These are phyloP conservation scores for Stentor coeruleus DNA, from an alignment of 73 alveolate genomes.

Conservation along the genomic window DNA sequence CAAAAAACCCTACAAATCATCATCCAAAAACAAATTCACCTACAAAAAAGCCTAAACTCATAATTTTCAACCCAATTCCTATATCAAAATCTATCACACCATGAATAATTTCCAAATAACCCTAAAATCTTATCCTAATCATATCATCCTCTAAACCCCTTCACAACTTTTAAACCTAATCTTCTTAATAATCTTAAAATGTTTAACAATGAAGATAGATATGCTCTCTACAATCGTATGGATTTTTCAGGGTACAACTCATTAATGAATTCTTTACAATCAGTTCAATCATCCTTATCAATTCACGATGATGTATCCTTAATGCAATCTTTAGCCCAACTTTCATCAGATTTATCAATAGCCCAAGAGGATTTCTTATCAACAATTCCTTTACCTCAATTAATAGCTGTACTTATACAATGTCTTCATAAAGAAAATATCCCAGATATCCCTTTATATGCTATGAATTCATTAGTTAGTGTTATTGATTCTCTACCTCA, in stretches of 20 bases:
- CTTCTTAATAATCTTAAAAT: too few species aligned
- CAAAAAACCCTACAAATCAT: too few species aligned
- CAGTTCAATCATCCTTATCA: neutral
- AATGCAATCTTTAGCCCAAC: neutral
- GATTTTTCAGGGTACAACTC: neutral
- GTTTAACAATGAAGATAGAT: too few species aligned
- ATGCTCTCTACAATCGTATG: too few species aligned
- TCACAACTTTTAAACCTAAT: too few species aligned
- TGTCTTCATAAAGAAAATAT: slow-evolving; percentile 11
- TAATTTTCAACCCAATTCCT: too few species aligned
- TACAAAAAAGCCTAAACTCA: too few species aligned
- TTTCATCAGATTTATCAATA: slow-evolving; percentile 22
- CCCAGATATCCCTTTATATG: slow-evolving; percentile 23
- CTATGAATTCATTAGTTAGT: neutral
- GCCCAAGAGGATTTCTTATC: slow-evolving; percentile 19
- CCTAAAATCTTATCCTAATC: too few species aligned
- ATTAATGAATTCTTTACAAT: neutral
- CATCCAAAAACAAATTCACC: too few species aligned
- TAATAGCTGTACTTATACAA: neutral
- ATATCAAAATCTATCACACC: too few species aligned
- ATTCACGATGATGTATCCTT: neutral
- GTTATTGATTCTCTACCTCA: neutral
- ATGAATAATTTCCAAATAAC: too few species aligned
- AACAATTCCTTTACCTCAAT: neutral
- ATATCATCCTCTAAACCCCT: too few species aligned